These are phyloP conservation scores for Pleurozium schreberi DNA, from an alignment of 225 moss, liverwort and hornwort species.

Conservation along the genomic window DNA sequence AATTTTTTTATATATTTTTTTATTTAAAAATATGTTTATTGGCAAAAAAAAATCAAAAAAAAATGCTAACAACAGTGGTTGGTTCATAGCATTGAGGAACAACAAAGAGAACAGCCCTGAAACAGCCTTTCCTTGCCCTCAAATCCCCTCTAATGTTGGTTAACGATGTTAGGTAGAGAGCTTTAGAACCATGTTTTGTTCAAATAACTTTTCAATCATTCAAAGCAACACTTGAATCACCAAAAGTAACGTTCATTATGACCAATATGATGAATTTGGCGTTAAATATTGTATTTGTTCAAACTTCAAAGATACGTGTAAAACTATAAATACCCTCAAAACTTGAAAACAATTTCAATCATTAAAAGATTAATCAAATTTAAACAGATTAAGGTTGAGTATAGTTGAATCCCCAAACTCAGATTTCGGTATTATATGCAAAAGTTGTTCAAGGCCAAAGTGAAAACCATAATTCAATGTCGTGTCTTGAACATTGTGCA, in stretches of 20 bases:
- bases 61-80: too few species aligned
- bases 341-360: background rate
- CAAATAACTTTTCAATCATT: too few species aligned
- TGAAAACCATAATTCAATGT: fast-evolving
- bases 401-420: background rate
- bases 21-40: too few species aligned
- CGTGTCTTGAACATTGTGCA: background rate
- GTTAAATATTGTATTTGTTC: background rate
- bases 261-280: background rate
- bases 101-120: too few species aligned
- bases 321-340: background rate
- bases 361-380: background rate
- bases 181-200: too few species aligned
- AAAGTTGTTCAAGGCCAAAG: background rate
- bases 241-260: background rate
- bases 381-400: background rate
- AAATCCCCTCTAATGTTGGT: too few species aligned
- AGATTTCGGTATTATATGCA: background rate
- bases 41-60: too few species aligned
- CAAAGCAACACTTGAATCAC: too few species aligned
- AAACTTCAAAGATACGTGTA: background rate
- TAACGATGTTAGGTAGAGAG: too few species aligned
- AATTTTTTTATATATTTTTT: too few species aligned
- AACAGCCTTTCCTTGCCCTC: too few species aligned
- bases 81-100: too few species aligned